phyloP scores from a whole-genome alignment of 2,329 filamentous ascomycete species.

The Scolecobasidium constrictum region DNA sequence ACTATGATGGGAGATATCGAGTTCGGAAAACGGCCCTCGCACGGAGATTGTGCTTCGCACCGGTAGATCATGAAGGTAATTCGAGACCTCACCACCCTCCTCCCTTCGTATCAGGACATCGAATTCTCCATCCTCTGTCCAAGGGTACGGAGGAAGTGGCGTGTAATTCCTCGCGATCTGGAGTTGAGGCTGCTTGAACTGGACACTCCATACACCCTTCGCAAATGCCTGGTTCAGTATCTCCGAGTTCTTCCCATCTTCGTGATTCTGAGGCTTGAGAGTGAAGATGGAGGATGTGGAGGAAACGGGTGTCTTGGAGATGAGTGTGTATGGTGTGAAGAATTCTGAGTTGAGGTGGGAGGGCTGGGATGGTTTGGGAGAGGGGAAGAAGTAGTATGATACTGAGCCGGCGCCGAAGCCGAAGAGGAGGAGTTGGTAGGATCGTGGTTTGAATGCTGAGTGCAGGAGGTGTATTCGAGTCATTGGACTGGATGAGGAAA shows the following conservation, averaged over 20 bases:
- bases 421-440: not conserved
- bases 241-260: slow-evolving; percentile 22
- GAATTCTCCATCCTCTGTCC: not conserved
- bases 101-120: slow-evolving; percentile 67
- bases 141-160: slow-evolving; percentile 54
- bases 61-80: slow-evolving; percentile 59
- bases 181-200: slow-evolving; percentile 88
- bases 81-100: slow-evolving; percentile 72
- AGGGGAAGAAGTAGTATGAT: not conserved
- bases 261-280: slow-evolving; percentile 28
- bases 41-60: slow-evolving; percentile 58
- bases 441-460: not conserved
- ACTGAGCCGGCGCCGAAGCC: not conserved
- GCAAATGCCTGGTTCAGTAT: slow-evolving; percentile 16
- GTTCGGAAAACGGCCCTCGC: slow-evolving; percentile 68
- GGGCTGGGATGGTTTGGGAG: not conserved
- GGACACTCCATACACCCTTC: slow-evolving; percentile 68
- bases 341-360: slow-evolving; percentile 43
- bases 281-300: slow-evolving; percentile 60
- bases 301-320: slow-evolving; percentile 50
- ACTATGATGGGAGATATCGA: slow-evolving; percentile 39
- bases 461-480: not conserved
- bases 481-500: too few relatives aligned
- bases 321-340: slow-evolving; percentile 58
- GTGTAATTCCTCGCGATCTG: slow-evolving; percentile 91